phyloP scores from a whole-genome alignment of 2,329 filamentous ascomycete genomes.

The Diaporthe sp. region DNA sequence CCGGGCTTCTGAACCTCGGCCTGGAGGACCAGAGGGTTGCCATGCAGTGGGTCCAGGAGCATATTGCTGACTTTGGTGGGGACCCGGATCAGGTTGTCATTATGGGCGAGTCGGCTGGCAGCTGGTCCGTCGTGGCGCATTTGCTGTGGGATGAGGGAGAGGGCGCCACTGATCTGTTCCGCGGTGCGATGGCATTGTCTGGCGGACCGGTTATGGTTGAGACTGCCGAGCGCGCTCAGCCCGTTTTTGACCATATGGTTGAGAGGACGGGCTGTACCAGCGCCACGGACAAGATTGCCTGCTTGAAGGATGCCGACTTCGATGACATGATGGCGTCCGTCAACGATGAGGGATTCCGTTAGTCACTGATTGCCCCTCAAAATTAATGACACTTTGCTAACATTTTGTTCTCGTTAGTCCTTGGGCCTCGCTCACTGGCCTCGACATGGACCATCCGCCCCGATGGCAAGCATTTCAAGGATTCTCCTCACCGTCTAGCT shows the following conservation, averaged over 20 bases:
- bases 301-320: constrained; percentile 3
- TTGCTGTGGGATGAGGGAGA: constrained; percentile 44
- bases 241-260: not conserved
- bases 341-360: not conserved
- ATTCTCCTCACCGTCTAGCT: not conserved
- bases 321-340: not conserved
- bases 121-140: constrained; percentile 59
- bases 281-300: not conserved
- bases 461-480: constrained; percentile 6
- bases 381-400: not conserved
- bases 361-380: not conserved
- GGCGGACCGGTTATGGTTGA: constrained; percentile 19
- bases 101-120: constrained; percentile 65
- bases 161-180: not conserved
- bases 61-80: constrained; percentile 60
- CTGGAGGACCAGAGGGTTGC: constrained; percentile 61
- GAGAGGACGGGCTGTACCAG: not conserved
- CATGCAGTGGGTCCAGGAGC: constrained; percentile 62
- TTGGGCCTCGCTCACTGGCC: constrained; percentile 8
- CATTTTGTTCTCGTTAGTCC: not conserved
- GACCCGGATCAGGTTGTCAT: constrained; percentile 60
- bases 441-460: constrained; percentile 11
- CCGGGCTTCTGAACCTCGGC: constrained; percentile 62
- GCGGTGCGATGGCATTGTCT: constrained; percentile 7
- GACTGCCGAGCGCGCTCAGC: constrained; percentile 3